phyloP scores from a whole-genome alignment of 148 eudicot genomes.

The Amaranthus palmeri region DNA sequence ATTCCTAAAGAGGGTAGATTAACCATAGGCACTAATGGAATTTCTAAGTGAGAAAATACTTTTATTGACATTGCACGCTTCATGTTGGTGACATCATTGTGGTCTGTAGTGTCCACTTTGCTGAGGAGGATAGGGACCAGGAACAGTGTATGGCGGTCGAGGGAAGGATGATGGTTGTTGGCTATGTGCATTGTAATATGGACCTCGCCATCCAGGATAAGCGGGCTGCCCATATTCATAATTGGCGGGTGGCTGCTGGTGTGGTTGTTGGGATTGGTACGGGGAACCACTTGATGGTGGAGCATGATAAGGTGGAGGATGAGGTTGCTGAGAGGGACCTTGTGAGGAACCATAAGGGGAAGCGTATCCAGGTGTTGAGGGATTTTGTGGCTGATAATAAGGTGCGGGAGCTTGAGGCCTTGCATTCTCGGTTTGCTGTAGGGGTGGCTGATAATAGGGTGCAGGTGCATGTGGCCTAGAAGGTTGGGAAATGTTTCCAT shows the following conservation, averaged over 20 bases:
- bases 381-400: slow-evolving; percentile 35
- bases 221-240: slow-evolving; percentile 92
- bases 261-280: slow-evolving; percentile 53
- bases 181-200: slow-evolving; percentile 60
- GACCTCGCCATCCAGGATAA: slow-evolving; percentile 91
- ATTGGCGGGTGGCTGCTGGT: slow-evolving; percentile 45
- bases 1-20: no score
- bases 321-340: slow-evolving; percentile 31
- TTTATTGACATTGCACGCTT: no score
- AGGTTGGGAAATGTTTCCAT: slow-evolving; percentile 35
- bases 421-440: slow-evolving; percentile 9
- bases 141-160: slow-evolving; percentile 75
- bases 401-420: slow-evolving; percentile 22
- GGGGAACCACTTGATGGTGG: slow-evolving; percentile 33
- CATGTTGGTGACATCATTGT: slow-evolving; percentile 19
- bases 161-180: slow-evolving; percentile 75
- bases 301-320: slow-evolving; percentile 41
- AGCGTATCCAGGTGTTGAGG: slow-evolving; percentile 39
- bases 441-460: slow-evolving; percentile 49
- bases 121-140: slow-evolving; percentile 66
- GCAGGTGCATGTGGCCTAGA: slow-evolving; percentile 45
- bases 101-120: slow-evolving; percentile 89
- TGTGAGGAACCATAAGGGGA: slow-evolving; percentile 38
- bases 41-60: no score
- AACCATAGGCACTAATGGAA: no score